phyloP scores from a whole-genome alignment of 768 basidiomycete genomes.

The Kwoniella shandongensis region DNA sequence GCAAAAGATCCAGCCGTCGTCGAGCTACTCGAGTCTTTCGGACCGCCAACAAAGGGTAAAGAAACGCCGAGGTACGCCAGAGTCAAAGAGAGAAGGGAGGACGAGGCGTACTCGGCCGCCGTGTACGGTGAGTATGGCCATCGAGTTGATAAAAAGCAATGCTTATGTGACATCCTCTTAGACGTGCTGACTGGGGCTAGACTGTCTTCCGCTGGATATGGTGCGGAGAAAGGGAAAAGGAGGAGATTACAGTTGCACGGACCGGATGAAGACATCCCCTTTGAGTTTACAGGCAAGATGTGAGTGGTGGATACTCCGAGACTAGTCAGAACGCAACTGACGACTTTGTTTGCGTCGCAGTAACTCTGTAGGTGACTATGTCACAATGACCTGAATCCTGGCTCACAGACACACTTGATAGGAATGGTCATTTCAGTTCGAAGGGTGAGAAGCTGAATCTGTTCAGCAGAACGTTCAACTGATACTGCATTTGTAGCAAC shows the following conservation, averaged over 20 bases:
- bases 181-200: conserved; percentile 43
- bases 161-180: conserved; percentile 5
- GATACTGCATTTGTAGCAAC: conserved; percentile 27
- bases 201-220: conserved; percentile 41
- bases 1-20: conserved; percentile 16
- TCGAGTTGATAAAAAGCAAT: background rate
- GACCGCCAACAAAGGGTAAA: conserved; percentile 1
- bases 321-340: conserved; percentile 8
- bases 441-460: conserved; percentile 44
- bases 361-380: conserved; percentile 7
- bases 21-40: conserved; percentile 22
- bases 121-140: conserved; percentile 36
- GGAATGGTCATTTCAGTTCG: conserved; percentile 52
- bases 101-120: conserved; percentile 33
- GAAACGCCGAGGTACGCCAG: conserved; percentile 29
- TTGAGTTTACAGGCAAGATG: conserved; percentile 47
- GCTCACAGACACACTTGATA: conserved; percentile 9
- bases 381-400: background rate
- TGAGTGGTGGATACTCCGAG: conserved; percentile 18
- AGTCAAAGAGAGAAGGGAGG: conserved; percentile 27
- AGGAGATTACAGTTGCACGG: conserved; percentile 48
- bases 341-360: background rate
- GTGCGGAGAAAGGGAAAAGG: conserved; percentile 37
- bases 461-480: too few relatives aligned
- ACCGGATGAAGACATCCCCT: conserved; percentile 47